Percentiles rank a stretch among this genome's conserved stretches.
These are phyloP conservation scores for Stagonosporopsis tanaceti DNA, from an alignment of 2,329 filamentous ascomycete species.

Conservation along the genomic window DNA sequence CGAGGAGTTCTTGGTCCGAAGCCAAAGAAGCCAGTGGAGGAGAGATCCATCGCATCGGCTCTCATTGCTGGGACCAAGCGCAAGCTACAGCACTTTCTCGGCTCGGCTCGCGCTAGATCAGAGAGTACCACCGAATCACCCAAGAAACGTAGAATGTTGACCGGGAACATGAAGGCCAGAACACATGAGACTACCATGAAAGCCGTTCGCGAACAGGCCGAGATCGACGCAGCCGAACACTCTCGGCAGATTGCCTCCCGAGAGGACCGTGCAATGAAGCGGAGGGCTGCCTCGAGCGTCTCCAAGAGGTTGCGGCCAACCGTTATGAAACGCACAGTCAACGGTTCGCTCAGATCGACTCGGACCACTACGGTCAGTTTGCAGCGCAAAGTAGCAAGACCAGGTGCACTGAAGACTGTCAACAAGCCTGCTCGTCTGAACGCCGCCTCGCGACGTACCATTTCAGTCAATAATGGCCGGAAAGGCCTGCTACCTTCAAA, in stretches of 20 bases:
- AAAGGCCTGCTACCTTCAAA: conserved; percentile 24
- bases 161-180: conserved; percentile 33
- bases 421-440: conserved; percentile 26
- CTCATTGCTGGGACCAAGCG: conserved; percentile 46
- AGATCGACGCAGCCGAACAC: conserved; percentile 37
- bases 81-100: conserved; percentile 43
- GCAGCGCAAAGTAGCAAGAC: conserved; percentile 30
- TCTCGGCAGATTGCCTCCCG: conserved; percentile 44
- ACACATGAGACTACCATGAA: conserved; percentile 32
- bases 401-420: conserved; percentile 36
- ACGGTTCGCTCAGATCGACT: conserved; percentile 26
- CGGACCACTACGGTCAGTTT: conserved; percentile 36
- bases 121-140: conserved; percentile 37
- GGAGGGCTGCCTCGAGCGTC: conserved; percentile 26
- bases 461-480: conserved; percentile 18
- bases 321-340: conserved; percentile 17
- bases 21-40: conserved; percentile 57
- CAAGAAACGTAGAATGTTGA: conserved; percentile 42
- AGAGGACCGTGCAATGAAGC: conserved; percentile 42
- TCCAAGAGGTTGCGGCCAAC: conserved; percentile 24
- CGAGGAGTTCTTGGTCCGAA: conserved; percentile 68
- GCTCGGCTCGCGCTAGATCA: conserved; percentile 29
- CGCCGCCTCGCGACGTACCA: conserved; percentile 15
- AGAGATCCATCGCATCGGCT: conserved; percentile 41
- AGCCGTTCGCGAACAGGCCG: conserved; percentile 36